A percentile compares a stretch with the other conserved stretches of the same genome.
phyloP scores from a whole-genome alignment of 2,329 filamentous ascomycete species.

The Xylariaceae sp. region DNA sequence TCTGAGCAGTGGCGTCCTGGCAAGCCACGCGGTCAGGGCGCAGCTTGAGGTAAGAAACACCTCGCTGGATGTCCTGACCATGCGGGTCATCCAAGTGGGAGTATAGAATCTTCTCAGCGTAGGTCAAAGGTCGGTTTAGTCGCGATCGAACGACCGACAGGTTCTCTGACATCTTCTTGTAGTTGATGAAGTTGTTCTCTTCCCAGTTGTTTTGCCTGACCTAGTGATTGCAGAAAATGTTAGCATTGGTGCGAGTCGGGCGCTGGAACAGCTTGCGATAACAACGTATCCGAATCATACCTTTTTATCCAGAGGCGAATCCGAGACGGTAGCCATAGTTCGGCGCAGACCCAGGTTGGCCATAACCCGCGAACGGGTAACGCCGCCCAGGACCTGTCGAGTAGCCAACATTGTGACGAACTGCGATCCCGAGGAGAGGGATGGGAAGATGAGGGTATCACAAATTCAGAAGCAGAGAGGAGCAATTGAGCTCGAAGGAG shows the following conservation, averaged over 20 bases:
- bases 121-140: slow-evolving; percentile 89
- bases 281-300: slow-evolving; percentile 37
- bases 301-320: slow-evolving; percentile 87
- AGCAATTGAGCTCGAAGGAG: too few relatives aligned
- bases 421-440: slow-evolving; percentile 22
- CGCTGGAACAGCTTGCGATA: not conserved
- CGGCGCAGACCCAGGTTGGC: slow-evolving; percentile 60
- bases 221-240: slow-evolving; percentile 33
- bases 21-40: slow-evolving; percentile 97
- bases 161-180: slow-evolving; percentile 99
- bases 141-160: slow-evolving; percentile 82
- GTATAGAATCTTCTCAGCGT: slow-evolving; percentile 98
- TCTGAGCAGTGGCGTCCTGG: slow-evolving; percentile 99
- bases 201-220: slow-evolving; percentile 97
- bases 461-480: too few relatives aligned
- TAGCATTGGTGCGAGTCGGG: slow-evolving; percentile 10
- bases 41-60: slow-evolving; percentile 91
- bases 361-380: slow-evolving; percentile 52
- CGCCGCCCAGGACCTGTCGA: slow-evolving; percentile 63
- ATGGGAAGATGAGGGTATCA: slow-evolving; percentile 7
- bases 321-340: slow-evolving; percentile 77
- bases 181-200: slow-evolving; percentile 97
- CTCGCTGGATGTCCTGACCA: slow-evolving; percentile 92
- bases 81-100: slow-evolving; percentile 97
- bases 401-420: slow-evolving; percentile 62